phyloP scores from a whole-genome alignment of 768 basidiomycete species.

The Leccinum sublutescens region DNA sequence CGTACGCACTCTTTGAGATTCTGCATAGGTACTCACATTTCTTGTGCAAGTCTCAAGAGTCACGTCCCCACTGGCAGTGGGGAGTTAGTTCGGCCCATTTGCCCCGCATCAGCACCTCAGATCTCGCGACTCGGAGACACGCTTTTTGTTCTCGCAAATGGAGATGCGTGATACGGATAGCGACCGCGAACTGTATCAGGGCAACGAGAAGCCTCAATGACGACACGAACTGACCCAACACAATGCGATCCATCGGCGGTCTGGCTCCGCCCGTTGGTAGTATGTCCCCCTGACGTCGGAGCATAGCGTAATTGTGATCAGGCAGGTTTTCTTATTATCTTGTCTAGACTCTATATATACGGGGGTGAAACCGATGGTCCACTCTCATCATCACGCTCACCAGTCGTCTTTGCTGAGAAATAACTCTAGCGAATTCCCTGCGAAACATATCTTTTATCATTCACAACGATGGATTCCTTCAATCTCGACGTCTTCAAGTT shows the following conservation, averaged over 20 bases:
- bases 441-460: slow-evolving; percentile 5
- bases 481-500: neutral
- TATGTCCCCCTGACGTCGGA: slow-evolving; percentile 3
- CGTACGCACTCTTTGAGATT: neutral
- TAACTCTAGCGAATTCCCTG: slow-evolving; percentile 2
- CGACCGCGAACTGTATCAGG: slow-evolving; percentile 6
- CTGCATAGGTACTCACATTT: neutral
- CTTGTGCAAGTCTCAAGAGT: neutral
- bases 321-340: slow-evolving; percentile 12
- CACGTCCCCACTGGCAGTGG: neutral
- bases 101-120: neutral
- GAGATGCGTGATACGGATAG: slow-evolving; percentile 2
- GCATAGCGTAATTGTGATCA: slow-evolving; percentile 2
- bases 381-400: slow-evolving; percentile 1
- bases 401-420: slow-evolving; percentile 8
- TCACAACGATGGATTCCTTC: slow-evolving; percentile 22
- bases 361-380: neutral
- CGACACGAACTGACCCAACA: slow-evolving; percentile 1
- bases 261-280: slow-evolving; percentile 6
- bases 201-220: neutral
- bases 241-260: slow-evolving; percentile 17
- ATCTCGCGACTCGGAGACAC: neutral
- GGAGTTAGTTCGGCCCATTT: neutral
- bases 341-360: slow-evolving; percentile 18
- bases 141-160: slow-evolving; percentile 24